These are phyloP conservation scores for Starmerella potacharoeniae DNA, from an alignment of 805 yeast genomes.

Conservation along the genomic window DNA sequence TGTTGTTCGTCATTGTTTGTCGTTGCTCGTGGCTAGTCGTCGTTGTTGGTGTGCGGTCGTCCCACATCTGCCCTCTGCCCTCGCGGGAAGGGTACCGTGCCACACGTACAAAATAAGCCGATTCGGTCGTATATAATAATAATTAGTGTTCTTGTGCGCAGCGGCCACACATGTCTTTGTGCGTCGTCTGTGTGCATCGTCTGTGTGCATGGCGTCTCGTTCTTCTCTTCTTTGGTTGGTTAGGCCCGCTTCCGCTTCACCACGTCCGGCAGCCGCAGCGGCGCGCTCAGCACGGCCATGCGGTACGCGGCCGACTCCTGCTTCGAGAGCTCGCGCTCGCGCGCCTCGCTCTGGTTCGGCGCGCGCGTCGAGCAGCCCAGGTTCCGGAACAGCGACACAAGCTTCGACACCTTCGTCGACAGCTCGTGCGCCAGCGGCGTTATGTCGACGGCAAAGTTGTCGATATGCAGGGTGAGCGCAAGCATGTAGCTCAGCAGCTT, in stretches of 20 bases:
- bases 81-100: no score
- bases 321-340: constrained; percentile 28
- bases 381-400: constrained; percentile 58
- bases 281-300: constrained; percentile 74
- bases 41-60: no score
- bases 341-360: constrained; percentile 37
- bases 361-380: constrained; percentile 72
- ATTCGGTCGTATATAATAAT: no score
- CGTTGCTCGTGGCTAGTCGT: no score
- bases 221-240: no score
- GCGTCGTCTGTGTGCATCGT: no score
- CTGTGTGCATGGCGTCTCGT: no score
- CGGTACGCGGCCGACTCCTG: constrained; percentile 44
- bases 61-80: no score
- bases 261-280: constrained; percentile 79
- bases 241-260: constrained; percentile 32
- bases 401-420: constrained; percentile 62
- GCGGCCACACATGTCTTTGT: no score
- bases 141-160: no score
- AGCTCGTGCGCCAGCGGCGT: constrained; percentile 78
- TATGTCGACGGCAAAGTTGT: constrained; percentile 61
- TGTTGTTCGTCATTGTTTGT: no score
- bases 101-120: no score
- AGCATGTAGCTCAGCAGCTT: constrained; percentile 70
- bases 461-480: constrained; percentile 61